These are phyloP conservation scores for Cucurbita ficifolia DNA, from an alignment of 306 rosid genomes.

Conservation along the genomic window DNA sequence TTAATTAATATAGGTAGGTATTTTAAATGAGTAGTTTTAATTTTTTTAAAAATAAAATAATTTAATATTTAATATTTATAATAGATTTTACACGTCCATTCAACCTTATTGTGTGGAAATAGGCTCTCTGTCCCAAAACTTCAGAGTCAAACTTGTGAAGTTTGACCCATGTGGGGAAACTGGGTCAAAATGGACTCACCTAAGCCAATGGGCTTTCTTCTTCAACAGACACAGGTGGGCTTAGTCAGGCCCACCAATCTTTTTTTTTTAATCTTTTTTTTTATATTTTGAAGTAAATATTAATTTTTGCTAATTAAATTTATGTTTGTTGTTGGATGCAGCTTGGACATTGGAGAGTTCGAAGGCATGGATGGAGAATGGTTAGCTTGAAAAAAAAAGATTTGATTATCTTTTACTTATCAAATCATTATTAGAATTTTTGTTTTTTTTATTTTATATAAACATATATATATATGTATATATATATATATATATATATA, in stretches of 20 bases:
- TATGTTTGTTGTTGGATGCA: constrained; percentile 13
- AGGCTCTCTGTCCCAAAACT: too few relatives aligned
- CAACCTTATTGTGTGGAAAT: background rate
- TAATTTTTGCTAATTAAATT: background rate
- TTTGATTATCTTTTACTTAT: constrained; percentile 20
- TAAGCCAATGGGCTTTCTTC: background rate
- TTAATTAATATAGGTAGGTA: too few relatives aligned
- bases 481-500: background rate
- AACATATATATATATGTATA: background rate
- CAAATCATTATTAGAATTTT: constrained; percentile 24
- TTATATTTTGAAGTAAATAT: background rate
- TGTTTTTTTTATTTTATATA: background rate
- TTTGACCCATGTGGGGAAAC: background rate
- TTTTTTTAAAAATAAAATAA: too few relatives aligned
- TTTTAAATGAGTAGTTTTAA: too few relatives aligned
- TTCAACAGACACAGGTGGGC: background rate
- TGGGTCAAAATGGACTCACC: background rate
- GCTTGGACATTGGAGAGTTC: constrained; percentile 89
- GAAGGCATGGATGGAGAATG: constrained; percentile 85
- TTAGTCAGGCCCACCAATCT: background rate
- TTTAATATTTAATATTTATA: too few relatives aligned
- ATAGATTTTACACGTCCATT: background rate
- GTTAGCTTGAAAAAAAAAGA: constrained; percentile 40
- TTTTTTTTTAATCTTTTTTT: background rate
- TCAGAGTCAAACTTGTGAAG: background rate